phyloP scores from a whole-genome alignment of 805 yeast species.

The Metschnikowia continentalis region DNA sequence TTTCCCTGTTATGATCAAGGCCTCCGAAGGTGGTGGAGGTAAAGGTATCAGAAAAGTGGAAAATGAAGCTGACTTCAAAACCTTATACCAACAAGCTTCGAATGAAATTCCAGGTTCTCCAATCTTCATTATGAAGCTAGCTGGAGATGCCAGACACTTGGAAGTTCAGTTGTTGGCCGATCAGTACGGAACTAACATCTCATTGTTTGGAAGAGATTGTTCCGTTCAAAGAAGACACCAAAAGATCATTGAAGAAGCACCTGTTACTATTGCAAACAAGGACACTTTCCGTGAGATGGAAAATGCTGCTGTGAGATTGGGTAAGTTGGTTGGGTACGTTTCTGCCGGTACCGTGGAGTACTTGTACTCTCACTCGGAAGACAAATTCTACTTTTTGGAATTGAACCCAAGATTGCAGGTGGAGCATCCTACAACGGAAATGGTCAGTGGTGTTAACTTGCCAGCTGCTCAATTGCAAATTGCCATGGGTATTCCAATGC shows the following conservation, averaged over 20 bases:
- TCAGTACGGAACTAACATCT: conserved; percentile 96
- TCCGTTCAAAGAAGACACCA: conserved; percentile 99
- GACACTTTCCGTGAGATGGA: conserved; percentile 91
- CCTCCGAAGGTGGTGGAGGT: conserved; percentile 99
- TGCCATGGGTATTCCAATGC: conserved; percentile 99
- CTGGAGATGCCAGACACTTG: conserved; percentile 96
- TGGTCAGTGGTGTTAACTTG: conserved; percentile 97
- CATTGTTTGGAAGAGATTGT: conserved; percentile 97
- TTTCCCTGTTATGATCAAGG: conserved; percentile 98
- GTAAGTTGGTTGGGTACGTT: conserved; percentile 94
- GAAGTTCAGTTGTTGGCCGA: conserved; percentile 98
- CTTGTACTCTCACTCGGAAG: conserved; percentile 88
- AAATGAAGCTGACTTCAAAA: conserved; percentile 66
- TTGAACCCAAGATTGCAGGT: conserved; percentile 98
- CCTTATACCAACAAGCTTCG: conserved; percentile 88
- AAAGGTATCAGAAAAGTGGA: conserved; percentile 98
- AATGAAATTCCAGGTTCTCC: conserved; percentile 99
- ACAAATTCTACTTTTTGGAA: conserved; percentile 93
- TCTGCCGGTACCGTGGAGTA: conserved; percentile 99
- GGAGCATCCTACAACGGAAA: conserved; percentile 99
- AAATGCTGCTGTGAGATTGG: conserved; percentile 94
- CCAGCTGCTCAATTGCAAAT: conserved; percentile 98
- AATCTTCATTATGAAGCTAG: conserved; percentile 93
- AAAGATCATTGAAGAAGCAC: conserved; percentile 98
- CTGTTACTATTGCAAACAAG: conserved; percentile 88